Percentiles rank a stretch among this genome's conserved stretches.
Conservation (phyloP, 495 filamentous ascomycete genomes). For the Penicillium alfredii region DNA sequence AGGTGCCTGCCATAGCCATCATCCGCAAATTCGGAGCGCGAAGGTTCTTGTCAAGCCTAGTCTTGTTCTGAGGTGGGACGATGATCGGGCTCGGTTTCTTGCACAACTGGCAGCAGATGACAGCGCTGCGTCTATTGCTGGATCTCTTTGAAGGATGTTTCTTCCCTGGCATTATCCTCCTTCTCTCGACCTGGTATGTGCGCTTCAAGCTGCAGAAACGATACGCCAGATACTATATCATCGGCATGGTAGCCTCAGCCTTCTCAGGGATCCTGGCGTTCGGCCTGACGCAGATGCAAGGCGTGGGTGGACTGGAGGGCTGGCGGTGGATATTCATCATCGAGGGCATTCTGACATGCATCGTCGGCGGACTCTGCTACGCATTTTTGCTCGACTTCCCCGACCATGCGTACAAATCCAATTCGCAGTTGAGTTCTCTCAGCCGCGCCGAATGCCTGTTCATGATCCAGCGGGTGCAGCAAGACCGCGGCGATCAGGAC, state of each 20-base stretch:
- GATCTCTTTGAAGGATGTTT: constrained; percentile 51
- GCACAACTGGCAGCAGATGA: constrained; percentile 36
- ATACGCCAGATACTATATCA: constrained; percentile 50
- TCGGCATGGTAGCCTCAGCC: constrained; percentile 46
- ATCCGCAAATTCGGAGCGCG: constrained; percentile 50
- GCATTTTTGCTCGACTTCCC: constrained; percentile 44
- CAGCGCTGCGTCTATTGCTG: constrained; percentile 44
- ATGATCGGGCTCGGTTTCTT: background rate
- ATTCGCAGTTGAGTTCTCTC: constrained; percentile 32
- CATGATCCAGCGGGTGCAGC: constrained; percentile 42
- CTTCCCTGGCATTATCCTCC: constrained; percentile 48
- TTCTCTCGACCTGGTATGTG: constrained; percentile 51
- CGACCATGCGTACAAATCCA: constrained; percentile 27
- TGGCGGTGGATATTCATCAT: constrained; percentile 46
- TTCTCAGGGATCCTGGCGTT: constrained; percentile 52
- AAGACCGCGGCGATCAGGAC: constrained; percentile 44
- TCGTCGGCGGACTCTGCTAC: background rate
- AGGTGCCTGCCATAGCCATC: constrained; percentile 45
- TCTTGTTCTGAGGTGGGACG: constrained; percentile 29
- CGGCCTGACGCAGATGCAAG: constrained; percentile 43
- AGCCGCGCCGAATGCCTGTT: constrained; percentile 33
- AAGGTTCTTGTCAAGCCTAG: constrained; percentile 41
- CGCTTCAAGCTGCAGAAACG: constrained; percentile 48
- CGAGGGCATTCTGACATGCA: background rate
- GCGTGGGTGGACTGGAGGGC: constrained; percentile 32